Percentiles rank a stretch among this genome's conserved stretches.
phyloP scores from a whole-genome alignment of 129 eudicot species.

The Artemisia argyi region DNA sequence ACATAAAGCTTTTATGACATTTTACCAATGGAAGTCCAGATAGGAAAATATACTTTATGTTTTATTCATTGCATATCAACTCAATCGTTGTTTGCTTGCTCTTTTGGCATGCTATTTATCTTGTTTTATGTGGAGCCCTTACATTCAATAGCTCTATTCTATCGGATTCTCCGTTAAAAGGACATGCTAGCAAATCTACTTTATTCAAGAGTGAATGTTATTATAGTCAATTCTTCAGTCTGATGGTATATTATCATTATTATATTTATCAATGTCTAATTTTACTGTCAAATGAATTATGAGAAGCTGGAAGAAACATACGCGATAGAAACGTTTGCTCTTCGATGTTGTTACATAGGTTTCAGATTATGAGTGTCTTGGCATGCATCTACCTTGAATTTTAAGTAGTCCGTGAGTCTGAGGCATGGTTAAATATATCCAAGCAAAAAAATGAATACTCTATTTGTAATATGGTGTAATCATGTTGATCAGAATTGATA shows the following conservation, averaged over 20 bases:
- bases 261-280: not conserved
- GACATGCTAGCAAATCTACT: slow-evolving; percentile 5
- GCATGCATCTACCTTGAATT: not conserved
- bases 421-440: not conserved
- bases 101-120: not conserved
- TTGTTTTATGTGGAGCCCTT: not conserved
- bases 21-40: slow-evolving; percentile 12
- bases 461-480: not conserved
- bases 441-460: not conserved
- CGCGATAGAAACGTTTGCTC: not conserved
- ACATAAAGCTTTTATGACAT: slow-evolving; percentile 20
- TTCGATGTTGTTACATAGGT: not conserved
- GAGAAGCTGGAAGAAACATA: slow-evolving; percentile 1
- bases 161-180: not conserved
- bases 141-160: not conserved
- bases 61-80: not conserved
- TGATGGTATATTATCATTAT: not conserved
- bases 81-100: not conserved
- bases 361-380: not conserved
- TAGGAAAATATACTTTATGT: not conserved
- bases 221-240: not conserved
- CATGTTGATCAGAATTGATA: too few species aligned
- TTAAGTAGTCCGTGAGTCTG: not conserved
- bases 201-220: slow-evolving; percentile 8
- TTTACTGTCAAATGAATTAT: not conserved